A percentile compares a stretch with the other conserved stretches of the same genome.
These are phyloP conservation scores for Xylariaceae sp. DNA, from an alignment of 2,329 filamentous ascomycete genomes.

Conservation along the genomic window DNA sequence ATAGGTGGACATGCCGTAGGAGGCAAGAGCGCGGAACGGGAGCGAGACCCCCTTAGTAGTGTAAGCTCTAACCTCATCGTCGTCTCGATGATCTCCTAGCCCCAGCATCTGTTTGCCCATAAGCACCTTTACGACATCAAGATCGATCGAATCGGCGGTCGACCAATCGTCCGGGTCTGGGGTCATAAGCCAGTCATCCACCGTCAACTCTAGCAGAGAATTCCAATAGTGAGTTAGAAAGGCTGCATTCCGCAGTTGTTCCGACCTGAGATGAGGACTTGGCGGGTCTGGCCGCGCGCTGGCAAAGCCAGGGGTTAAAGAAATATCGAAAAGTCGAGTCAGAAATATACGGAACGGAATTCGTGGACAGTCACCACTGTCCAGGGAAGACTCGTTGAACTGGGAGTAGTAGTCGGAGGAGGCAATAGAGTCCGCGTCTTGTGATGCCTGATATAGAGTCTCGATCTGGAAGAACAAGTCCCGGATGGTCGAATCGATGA, in stretches of 20 bases:
- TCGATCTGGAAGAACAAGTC: slow-evolving; percentile 45
- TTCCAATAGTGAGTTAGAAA: slow-evolving; percentile 50
- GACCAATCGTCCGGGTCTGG: slow-evolving; percentile 21
- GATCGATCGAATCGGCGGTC: slow-evolving; percentile 15
- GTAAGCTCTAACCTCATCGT: slow-evolving; percentile 9
- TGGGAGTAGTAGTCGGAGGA: slow-evolving; percentile 41
- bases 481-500: slow-evolving; percentile 35
- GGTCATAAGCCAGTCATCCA: slow-evolving; percentile 41
- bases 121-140: slow-evolving; percentile 22
- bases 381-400: slow-evolving; percentile 19
- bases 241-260: slow-evolving; percentile 51
- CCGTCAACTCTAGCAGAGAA: slow-evolving; percentile 34
- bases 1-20: slow-evolving; percentile 37
- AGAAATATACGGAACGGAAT: slow-evolving; percentile 46
- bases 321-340: slow-evolving; percentile 49
- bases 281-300: slow-evolving; percentile 39
- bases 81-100: neutral
- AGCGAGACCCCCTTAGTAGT: slow-evolving; percentile 16
- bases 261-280: slow-evolving; percentile 41
- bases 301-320: slow-evolving; percentile 50
- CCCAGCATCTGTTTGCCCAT: slow-evolving; percentile 9
- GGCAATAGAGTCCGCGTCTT: slow-evolving; percentile 39
- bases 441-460: slow-evolving; percentile 40
- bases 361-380: slow-evolving; percentile 19
- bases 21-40: slow-evolving; percentile 38